Evolutionary conservation across 2,329 filamentous ascomycete genomes (phyloP).

Genomic region (Pseudocercospora musae): DNA sequence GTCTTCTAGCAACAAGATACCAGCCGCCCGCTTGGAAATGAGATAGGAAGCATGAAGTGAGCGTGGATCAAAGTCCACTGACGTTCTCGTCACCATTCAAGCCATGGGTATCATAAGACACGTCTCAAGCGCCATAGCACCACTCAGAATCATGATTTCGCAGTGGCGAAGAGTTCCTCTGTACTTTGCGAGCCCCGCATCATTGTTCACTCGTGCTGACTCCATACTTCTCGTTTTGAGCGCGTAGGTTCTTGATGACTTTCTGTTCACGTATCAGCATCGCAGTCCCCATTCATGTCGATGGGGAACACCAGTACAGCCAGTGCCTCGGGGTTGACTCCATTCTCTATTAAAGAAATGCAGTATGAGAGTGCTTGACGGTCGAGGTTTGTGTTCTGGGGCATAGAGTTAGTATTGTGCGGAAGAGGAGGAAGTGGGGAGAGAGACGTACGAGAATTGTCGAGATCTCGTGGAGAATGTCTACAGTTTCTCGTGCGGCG

Average conservation of each 20-base stretch:
- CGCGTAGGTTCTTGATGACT: constrained; percentile 46
- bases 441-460: constrained; percentile 67
- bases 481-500: constrained; percentile 76
- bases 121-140: neutral
- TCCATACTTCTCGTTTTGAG: constrained; percentile 37
- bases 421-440: neutral
- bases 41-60: neutral
- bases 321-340: constrained; percentile 90
- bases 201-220: neutral
- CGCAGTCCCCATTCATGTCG: neutral
- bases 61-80: neutral
- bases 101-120: neutral
- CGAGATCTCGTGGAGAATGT: constrained; percentile 68
- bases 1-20: neutral
- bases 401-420: neutral
- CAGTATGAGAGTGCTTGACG: constrained; percentile 88
- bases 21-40: neutral
- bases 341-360: constrained; percentile 95
- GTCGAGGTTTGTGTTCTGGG: constrained; percentile 88
- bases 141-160: neutral
- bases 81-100: neutral
- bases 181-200: neutral
- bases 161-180: neutral
- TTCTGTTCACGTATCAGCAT: constrained; percentile 34
- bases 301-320: constrained; percentile 61